Evolutionary conservation across 2,329 filamentous ascomycete species (phyloP).

Genomic region (Gnomoniopsis sp.): DNA sequence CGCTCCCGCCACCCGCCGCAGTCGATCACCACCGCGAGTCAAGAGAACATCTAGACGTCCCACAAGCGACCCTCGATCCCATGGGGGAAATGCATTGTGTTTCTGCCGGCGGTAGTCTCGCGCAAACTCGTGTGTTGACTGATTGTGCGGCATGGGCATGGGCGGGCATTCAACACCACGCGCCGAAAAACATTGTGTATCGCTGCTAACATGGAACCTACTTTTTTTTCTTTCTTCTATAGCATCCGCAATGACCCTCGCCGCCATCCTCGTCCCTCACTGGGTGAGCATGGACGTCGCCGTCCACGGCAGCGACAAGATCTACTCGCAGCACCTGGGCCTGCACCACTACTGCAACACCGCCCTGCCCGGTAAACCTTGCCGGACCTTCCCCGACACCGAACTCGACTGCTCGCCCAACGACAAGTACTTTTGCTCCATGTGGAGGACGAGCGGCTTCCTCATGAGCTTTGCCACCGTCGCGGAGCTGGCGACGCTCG

Average conservation of each 20-base stretch:
- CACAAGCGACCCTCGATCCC: neutral
- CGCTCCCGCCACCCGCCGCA: neutral
- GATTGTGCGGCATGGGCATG: neutral
- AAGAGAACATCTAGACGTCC: neutral
- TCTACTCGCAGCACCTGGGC: constrained; percentile 62
- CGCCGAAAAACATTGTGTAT: too few relatives aligned
- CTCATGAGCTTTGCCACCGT: constrained; percentile 78
- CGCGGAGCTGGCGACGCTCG: constrained; percentile 75
- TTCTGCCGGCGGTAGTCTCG: neutral
- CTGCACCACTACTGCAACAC: constrained; percentile 79
- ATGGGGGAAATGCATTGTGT: neutral
- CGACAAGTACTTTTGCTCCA: constrained; percentile 77
- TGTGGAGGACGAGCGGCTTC: constrained; percentile 89
- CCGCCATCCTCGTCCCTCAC: constrained; percentile 64
- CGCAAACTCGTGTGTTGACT: too few relatives aligned
- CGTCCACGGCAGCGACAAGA: constrained; percentile 39
- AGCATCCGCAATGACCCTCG: constrained; percentile 71
- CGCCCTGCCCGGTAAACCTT: constrained; percentile 48
- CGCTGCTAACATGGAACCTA: constrained; percentile 29
- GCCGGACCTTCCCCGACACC: constrained; percentile 63
- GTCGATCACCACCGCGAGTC: neutral
- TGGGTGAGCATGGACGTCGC: constrained; percentile 67
- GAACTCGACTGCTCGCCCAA: constrained; percentile 61
- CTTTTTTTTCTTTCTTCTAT: constrained; percentile 15
- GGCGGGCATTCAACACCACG: neutral